Evolutionary conservation across 2,329 filamentous ascomycete species (phyloP), one percentile per base, ranked within the genome.

Genomic region (Sarocladiaceae sp.): DNA sequence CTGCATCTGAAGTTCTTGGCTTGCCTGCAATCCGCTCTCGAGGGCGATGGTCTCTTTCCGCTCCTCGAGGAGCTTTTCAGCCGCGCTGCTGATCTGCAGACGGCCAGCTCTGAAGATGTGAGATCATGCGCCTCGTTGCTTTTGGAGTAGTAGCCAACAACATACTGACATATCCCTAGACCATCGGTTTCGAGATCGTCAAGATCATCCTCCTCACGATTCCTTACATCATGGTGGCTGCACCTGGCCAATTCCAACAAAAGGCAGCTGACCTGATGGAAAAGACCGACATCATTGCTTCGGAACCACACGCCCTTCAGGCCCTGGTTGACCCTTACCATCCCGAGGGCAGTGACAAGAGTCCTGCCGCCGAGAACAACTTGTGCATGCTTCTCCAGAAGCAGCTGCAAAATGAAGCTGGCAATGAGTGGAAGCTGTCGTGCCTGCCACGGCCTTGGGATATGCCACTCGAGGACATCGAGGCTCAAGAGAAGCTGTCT

Each of bases 161-260:
- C 25, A 51, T 8, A 18, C 31, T n/a, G n/a, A n/a, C n/a, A n/a
- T n/a, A n/a, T n/a, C n/a, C n/a, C n/a, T n/a, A 84, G 80, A 85
- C 80, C 0, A 81, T 86, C 56, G 83, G 83, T 47, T 85, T 95
- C 37, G 94, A 97, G 72, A 81, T 99, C 29, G 91, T 97, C 67
- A 97, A 97, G 71, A 92, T 97, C 60, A 97, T 99, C 58, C 82
- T 97, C 40, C 82, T 97, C 47, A 96, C 93, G 0, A 88, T 99
- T 54, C 93, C 94, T 0, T 99, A 97, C 67, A 78, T 90, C 52
- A 85, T 96, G 78, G 82, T 86, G 10, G 83, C 88, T 2, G 82
- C 86, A 0, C 86, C 88, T 3, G 76, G 78, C 3, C 82, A 84
- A 48, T 85, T 87, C 8, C 83, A 86, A 60, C 78, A 87, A 58